A percentile compares a stretch with the other conserved stretches of the same genome.
These are phyloP conservation scores for Tylopilus vinaceipallidus DNA, from an alignment of 768 basidiomycete species.

Conservation along the genomic window DNA sequence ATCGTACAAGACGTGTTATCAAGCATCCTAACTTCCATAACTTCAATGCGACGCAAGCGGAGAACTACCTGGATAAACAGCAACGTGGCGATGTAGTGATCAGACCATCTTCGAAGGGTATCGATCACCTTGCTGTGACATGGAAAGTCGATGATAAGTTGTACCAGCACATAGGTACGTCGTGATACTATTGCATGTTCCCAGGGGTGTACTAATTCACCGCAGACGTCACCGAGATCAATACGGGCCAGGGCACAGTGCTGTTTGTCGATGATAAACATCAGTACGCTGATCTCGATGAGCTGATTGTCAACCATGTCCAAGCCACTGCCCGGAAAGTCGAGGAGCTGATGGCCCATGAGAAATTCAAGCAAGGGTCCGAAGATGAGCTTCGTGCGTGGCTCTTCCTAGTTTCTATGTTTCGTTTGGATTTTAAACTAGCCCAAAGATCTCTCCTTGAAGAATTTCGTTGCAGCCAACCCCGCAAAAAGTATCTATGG, in stretches of 20 bases:
- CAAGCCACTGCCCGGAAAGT: conserved; percentile 91
- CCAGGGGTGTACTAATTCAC: conserved; percentile 3
- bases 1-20: conserved; percentile 79
- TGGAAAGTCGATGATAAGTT: conserved; percentile 98
- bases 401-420: background rate
- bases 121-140: conserved; percentile 91
- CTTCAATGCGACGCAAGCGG: conserved; percentile 86
- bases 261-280: conserved; percentile 76
- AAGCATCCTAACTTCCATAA: conserved; percentile 99
- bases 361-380: conserved; percentile 87
- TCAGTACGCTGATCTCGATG: conserved; percentile 90
- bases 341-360: conserved; percentile 92
- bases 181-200: background rate
- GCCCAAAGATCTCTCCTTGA: conserved; percentile 72
- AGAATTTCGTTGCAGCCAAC: conserved; percentile 89
- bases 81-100: conserved; percentile 96
- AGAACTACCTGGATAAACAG: conserved; percentile 83
- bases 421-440: background rate
- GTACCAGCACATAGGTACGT: conserved; percentile 92
- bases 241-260: conserved; percentile 66
- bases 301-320: conserved; percentile 94
- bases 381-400: conserved; percentile 91
- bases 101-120: conserved; percentile 91
- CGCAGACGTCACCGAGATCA: conserved; percentile 79
- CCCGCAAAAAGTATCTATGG: conserved; percentile 95